These are phyloP conservation scores for Wallemia hederae DNA, from an alignment of 1,284 basidiomycete species.

Conservation along the genomic window DNA sequence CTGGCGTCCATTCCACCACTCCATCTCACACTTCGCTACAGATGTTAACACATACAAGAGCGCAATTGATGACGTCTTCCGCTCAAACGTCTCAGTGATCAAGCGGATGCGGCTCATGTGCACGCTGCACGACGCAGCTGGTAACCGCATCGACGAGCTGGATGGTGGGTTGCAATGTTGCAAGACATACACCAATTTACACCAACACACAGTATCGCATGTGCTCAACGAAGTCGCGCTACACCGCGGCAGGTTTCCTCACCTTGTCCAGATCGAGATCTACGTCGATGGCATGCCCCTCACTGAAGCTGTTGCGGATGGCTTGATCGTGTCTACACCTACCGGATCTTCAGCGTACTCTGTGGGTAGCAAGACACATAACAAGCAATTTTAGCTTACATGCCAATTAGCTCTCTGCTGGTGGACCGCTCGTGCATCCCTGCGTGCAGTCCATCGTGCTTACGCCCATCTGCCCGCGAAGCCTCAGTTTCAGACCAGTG, in stretches of 20 bases:
- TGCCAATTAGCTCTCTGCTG: slow-evolving; percentile 34
- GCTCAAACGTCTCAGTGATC: slow-evolving; percentile 35
- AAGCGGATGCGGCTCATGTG: slow-evolving; percentile 64
- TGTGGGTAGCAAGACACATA: background rate
- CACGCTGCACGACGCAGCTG: slow-evolving; percentile 34
- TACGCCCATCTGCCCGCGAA: slow-evolving; percentile 81
- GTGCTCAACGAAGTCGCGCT: slow-evolving; percentile 93
- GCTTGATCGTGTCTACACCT: slow-evolving; percentile 76
- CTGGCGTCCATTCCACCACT: slow-evolving; percentile 15
- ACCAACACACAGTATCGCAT: slow-evolving; percentile 36
- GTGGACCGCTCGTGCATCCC: slow-evolving; percentile 87
- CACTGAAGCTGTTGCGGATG: slow-evolving; percentile 82
- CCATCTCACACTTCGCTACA: slow-evolving; percentile 13
- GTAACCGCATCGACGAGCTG: slow-evolving; percentile 22
- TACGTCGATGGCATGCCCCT: slow-evolving; percentile 86
- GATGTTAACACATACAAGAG: slow-evolving; percentile 47
- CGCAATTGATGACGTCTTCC: slow-evolving; percentile 44
- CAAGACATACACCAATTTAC: background rate
- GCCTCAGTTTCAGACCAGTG: slow-evolving; percentile 68
- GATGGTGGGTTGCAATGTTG: slow-evolving; percentile 5
- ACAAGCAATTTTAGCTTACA: too few species aligned
- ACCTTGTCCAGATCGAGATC: slow-evolving; percentile 76
- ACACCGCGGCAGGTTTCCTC: slow-evolving; percentile 68
- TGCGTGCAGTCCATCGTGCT: slow-evolving; percentile 64
- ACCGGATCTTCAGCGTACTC: slow-evolving; percentile 95